Conservation (phyloP, 1,139 yeast species). For the Diutina mesorugosa region DNA sequence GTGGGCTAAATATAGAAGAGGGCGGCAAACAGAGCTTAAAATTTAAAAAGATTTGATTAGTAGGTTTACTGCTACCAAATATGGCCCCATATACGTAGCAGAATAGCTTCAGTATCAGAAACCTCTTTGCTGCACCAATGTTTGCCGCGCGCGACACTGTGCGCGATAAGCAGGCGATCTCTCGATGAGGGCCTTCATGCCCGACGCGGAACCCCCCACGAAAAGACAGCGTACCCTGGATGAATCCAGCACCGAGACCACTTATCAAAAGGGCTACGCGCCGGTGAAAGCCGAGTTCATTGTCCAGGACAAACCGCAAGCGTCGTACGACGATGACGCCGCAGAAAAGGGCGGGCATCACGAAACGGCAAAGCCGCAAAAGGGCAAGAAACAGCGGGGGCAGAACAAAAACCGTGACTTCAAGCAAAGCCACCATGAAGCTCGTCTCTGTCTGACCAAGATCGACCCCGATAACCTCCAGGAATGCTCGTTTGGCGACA, state of each 20-base stretch:
- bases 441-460: slow-evolving; percentile 56
- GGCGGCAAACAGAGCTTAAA: no score
- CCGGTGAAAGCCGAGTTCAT: slow-evolving; percentile 52
- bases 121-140: no score
- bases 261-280: slow-evolving; percentile 39
- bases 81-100: no score
- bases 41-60: no score
- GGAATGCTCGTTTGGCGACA: slow-evolving; percentile 58
- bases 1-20: no score
- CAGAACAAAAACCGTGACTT: slow-evolving; percentile 84
- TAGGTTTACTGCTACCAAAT: no score
- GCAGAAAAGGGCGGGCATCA: slow-evolving; percentile 33
- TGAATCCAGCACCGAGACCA: not conserved
- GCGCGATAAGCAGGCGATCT: not conserved
- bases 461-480: slow-evolving; percentile 34
- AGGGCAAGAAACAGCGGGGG: slow-evolving; percentile 50
- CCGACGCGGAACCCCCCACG: not conserved
- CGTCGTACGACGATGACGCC: not conserved
- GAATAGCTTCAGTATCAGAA: no score
- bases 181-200: not conserved
- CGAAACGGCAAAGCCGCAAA: slow-evolving; percentile 35
- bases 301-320: slow-evolving; percentile 11
- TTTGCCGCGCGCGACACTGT: no score
- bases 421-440: slow-evolving; percentile 51
- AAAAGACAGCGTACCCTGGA: not conserved